Evolutionary conservation across 768 basidiomycete species (phyloP).

Genomic region (Collybia mongolica): DNA sequence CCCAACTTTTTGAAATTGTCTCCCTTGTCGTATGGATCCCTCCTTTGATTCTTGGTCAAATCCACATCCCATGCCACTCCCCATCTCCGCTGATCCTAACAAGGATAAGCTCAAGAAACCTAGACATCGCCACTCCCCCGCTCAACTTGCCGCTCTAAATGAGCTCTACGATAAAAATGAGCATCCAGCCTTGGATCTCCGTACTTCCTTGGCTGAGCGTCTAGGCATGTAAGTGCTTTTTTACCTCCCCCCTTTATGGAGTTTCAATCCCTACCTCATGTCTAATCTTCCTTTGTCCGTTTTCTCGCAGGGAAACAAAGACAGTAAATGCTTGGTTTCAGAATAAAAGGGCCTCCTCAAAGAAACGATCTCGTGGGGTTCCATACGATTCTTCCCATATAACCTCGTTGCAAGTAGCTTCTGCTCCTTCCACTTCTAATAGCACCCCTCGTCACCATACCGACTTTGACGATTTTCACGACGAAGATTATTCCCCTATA

Average conservation of each 20-base stretch:
- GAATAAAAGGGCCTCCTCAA: conserved; percentile 81
- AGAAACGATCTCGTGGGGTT: conserved; percentile 55
- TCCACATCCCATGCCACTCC: conserved; percentile 25
- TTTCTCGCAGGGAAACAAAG: conserved; percentile 67
- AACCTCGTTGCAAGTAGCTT: conserved; percentile 21
- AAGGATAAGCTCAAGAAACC: conserved; percentile 68
- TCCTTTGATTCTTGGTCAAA: conserved; percentile 14
- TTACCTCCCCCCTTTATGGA: conserved; percentile 11
- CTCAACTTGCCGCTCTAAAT: conserved; percentile 74
- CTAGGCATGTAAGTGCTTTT: conserved; percentile 67
- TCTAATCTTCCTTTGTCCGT: conserved; percentile 7
- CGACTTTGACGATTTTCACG: conserved; percentile 44
- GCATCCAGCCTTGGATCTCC: conserved; percentile 69
- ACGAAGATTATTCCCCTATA: conserved; percentile 41
- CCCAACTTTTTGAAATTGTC: conserved; percentile 11
- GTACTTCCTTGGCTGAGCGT: conserved; percentile 65
- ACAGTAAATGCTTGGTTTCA: conserved; percentile 88
- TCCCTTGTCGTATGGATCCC: conserved; percentile 21
- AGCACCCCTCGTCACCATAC: conserved; percentile 23
- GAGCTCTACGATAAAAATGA: conserved; percentile 75
- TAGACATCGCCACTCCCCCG: conserved; percentile 71
- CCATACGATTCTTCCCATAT: conserved; percentile 30
- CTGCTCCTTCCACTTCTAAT: conserved; percentile 30
- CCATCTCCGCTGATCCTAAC: conserved; percentile 20
- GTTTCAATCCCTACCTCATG: conserved; percentile 8